A percentile compares a stretch with the other conserved stretches of the same genome.
Conservation (phyloP, 257 asterid genomes). For the Solanum rostratum region DNA sequence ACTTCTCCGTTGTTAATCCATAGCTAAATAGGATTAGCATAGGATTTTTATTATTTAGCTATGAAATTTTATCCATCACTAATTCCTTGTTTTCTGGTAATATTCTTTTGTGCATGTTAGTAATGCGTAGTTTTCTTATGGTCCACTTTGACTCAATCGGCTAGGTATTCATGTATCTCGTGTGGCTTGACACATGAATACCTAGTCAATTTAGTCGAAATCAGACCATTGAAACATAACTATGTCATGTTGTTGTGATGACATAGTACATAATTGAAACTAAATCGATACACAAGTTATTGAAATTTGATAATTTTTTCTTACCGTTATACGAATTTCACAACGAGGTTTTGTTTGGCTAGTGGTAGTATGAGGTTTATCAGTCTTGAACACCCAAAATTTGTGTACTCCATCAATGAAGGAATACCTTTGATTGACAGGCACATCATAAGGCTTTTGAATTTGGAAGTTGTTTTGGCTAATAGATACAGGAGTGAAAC, state of each 20-base stretch:
- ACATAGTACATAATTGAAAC: not conserved
- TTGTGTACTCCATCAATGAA: constrained; percentile 9
- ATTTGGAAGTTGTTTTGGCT: not conserved
- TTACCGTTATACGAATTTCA: constrained; percentile 8
- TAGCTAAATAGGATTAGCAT: too few species aligned
- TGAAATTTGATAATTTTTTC: not conserved
- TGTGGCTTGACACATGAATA: not conserved
- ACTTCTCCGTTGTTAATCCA: too few species aligned
- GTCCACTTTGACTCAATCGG: not conserved
- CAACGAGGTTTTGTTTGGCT: constrained; percentile 9
- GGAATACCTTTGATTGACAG: constrained; percentile 8
- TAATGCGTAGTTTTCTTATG: too few species aligned
- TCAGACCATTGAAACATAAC: not conserved
- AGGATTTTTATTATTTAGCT: too few species aligned
- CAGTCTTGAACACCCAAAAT: constrained; percentile 12
- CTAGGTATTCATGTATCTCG: not conserved
- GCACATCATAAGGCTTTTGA: constrained; percentile 11
- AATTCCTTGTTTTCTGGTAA: not conserved
- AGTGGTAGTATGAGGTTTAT: constrained; percentile 5
- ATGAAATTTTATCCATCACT: too few species aligned
- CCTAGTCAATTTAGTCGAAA: not conserved
- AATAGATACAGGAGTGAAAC: not conserved
- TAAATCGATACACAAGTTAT: not conserved
- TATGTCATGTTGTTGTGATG: not conserved
- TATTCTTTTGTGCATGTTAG: not conserved